Conservation (phyloP, 257 asterid genomes). For the Primulina eburnea region DNA sequence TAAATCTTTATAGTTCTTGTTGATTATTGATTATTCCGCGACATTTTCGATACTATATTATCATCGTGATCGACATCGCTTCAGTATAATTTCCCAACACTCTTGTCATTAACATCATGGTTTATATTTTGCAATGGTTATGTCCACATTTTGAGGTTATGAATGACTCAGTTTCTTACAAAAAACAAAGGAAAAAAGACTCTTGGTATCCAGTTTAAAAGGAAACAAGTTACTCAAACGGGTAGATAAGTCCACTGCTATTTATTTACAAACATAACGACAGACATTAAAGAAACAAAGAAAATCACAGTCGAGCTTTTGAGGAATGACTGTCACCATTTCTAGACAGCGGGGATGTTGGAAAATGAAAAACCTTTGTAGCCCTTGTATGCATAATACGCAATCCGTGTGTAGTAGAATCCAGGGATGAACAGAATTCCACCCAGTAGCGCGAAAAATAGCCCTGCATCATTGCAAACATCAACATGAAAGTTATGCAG, state of each 20-base stretch:
- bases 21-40: too few relatives aligned
- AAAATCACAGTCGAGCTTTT: slow-evolving; percentile 18
- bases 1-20: too few relatives aligned
- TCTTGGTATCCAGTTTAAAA: not conserved
- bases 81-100: too few relatives aligned
- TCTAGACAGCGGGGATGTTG: slow-evolving; percentile 81
- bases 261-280: slow-evolving; percentile 32
- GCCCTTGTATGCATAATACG: slow-evolving; percentile 96
- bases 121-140: too few relatives aligned
- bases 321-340: slow-evolving; percentile 38
- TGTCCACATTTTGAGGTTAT: too few relatives aligned
- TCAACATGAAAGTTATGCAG: not conserved
- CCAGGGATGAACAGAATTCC: slow-evolving; percentile 88
- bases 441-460: slow-evolving; percentile 79
- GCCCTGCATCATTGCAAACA: slow-evolving; percentile 43
- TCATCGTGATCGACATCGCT: too few relatives aligned
- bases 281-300: slow-evolving; percentile 1
- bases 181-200: not conserved
- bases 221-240: slow-evolving; percentile 23
- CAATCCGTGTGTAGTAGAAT: slow-evolving; percentile 85
- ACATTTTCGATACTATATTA: too few relatives aligned
- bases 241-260: slow-evolving; percentile 12
- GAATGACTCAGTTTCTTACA: too few relatives aligned
- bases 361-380: slow-evolving; percentile 93
- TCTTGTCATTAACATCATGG: too few relatives aligned